A percentile compares a stretch with the other conserved stretches of the same genome.
phyloP scores from a whole-genome alignment of 2,329 filamentous ascomycete species.

The Colletotrichum falcatum region DNA sequence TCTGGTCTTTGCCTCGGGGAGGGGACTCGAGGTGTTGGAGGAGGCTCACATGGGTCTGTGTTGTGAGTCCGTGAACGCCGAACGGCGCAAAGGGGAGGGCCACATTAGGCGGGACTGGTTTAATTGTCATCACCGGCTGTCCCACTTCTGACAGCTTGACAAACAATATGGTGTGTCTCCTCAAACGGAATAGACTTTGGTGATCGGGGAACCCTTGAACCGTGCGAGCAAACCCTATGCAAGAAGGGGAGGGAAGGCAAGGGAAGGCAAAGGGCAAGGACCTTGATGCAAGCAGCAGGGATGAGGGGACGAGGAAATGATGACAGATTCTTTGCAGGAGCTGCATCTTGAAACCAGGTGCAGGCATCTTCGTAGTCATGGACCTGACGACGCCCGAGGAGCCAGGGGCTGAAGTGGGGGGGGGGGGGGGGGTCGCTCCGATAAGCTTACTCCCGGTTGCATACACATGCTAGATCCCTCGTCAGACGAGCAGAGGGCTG shows the following conservation, averaged over 20 bases:
- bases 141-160: slow-evolving; percentile 9
- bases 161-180: neutral
- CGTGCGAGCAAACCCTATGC: slow-evolving; percentile 25
- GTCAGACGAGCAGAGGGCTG: slow-evolving; percentile 13
- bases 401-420: neutral
- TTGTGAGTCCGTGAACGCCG: slow-evolving; percentile 13
- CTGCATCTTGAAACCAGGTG: slow-evolving; percentile 26
- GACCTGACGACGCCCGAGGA: neutral
- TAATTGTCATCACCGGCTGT: neutral
- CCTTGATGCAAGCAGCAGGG: slow-evolving; percentile 18
- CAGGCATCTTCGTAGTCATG: neutral
- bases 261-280: slow-evolving; percentile 6
- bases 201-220: slow-evolving; percentile 3
- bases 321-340: slow-evolving; percentile 5
- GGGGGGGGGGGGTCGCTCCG: slow-evolving; percentile 4
- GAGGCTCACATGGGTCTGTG: slow-evolving; percentile 8
- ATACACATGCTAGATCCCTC: neutral
- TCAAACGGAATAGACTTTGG: slow-evolving; percentile 21
- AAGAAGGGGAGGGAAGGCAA: slow-evolving; percentile 17
- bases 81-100: neutral
- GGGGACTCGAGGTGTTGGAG: neutral
- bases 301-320: neutral
- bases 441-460: neutral
- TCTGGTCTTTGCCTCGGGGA: slow-evolving; percentile 31
- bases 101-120: neutral